Percentiles rank a stretch among this genome's conserved stretches.
phyloP scores from a whole-genome alignment of 352 stramenopile genomes.

The Phytophthora megakarya region DNA sequence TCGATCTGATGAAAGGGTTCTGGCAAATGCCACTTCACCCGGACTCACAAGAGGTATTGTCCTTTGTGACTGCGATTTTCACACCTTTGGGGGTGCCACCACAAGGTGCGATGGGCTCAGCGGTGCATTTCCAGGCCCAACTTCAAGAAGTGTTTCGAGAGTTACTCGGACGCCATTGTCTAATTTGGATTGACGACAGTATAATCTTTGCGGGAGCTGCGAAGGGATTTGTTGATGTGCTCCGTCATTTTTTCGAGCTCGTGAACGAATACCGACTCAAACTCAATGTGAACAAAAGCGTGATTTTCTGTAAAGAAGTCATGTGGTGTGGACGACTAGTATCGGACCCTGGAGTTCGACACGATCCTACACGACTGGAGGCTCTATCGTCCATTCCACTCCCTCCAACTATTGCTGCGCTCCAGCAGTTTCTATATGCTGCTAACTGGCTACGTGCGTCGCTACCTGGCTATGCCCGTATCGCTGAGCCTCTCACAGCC shows the following conservation, averaged over 20 bases:
- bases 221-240: conserved; percentile 4
- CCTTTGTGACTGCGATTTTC: conserved; percentile 32
- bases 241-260: conserved; percentile 21
- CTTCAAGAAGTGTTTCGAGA: conserved; percentile 15
- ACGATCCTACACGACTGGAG: conserved; percentile 13
- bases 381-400: conserved; percentile 1
- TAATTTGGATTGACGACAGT: conserved; percentile 41
- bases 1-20: conserved; percentile 35
- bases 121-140: conserved; percentile 20
- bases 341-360: conserved; percentile 1
- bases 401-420: conserved; percentile 15
- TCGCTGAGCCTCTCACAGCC: neutral
- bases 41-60: conserved; percentile 26
- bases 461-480: conserved; percentile 19
- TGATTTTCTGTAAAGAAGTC: conserved; percentile 21
- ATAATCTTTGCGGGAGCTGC: conserved; percentile 16
- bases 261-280: conserved; percentile 14
- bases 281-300: conserved; percentile 27
- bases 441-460: conserved; percentile 23
- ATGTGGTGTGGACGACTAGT: conserved; percentile 33
- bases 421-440: conserved; percentile 24
- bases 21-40: conserved; percentile 31
- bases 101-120: conserved; percentile 6
- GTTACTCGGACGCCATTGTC: conserved; percentile 4
- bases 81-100: conserved; percentile 13